phyloP scores from a whole-genome alignment of 2,329 filamentous ascomycete species.

The Zymoseptoria brevis region DNA sequence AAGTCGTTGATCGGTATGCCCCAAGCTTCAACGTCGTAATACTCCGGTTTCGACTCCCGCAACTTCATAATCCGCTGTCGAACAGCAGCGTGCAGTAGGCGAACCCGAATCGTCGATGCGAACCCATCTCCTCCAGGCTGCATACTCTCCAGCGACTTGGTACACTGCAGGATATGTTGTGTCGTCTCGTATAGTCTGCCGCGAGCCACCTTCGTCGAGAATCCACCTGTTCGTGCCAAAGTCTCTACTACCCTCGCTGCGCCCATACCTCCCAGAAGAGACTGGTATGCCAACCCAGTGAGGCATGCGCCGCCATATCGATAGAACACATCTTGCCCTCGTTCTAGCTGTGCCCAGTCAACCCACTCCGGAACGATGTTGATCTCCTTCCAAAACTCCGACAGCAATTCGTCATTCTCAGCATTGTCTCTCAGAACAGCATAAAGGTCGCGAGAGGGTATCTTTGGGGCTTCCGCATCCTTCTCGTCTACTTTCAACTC shows the following conservation, averaged over 20 bases:
- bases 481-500: slow-evolving; percentile 12
- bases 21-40: slow-evolving; percentile 52
- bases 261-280: slow-evolving; percentile 62
- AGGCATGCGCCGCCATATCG: slow-evolving; percentile 62
- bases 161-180: slow-evolving; percentile 67
- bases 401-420: slow-evolving; percentile 47
- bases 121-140: slow-evolving; percentile 61
- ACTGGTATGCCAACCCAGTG: slow-evolving; percentile 57
- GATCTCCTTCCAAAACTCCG: slow-evolving; percentile 57
- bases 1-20: slow-evolving; percentile 69
- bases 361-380: slow-evolving; percentile 66
- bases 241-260: slow-evolving; percentile 67
- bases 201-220: slow-evolving; percentile 58
- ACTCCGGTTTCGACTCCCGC: slow-evolving; percentile 47
- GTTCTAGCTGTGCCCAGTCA: slow-evolving; percentile 65
- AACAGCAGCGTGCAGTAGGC: slow-evolving; percentile 61
- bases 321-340: slow-evolving; percentile 71
- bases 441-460: slow-evolving; percentile 52
- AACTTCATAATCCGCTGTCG: slow-evolving; percentile 57
- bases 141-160: slow-evolving; percentile 55
- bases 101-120: slow-evolving; percentile 57
- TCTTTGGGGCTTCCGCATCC: slow-evolving; percentile 24
- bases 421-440: slow-evolving; percentile 53
- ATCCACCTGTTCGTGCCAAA: slow-evolving; percentile 65
- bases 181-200: slow-evolving; percentile 64